A percentile compares a stretch with the other conserved stretches of the same genome.
Conservation (phyloP, 2,329 filamentous ascomycete species). For the Monosporascus sp. region DNA sequence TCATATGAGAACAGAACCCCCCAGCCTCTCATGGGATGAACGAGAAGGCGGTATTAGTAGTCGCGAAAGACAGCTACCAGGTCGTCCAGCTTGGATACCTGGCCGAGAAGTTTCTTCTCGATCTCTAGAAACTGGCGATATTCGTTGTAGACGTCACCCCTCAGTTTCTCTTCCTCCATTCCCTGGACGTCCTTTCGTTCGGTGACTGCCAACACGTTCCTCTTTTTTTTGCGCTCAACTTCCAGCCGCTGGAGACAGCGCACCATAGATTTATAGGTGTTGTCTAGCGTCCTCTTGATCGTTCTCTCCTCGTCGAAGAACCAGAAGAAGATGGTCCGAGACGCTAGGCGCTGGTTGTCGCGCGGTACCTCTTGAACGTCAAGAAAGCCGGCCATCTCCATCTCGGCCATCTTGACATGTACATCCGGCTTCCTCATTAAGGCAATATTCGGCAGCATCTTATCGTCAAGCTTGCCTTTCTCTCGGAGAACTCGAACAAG, state of each 20-base stretch:
- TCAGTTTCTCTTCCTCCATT: conserved; percentile 75
- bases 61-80: conserved; percentile 80
- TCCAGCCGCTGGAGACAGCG: conserved; percentile 75
- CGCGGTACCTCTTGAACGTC: conserved; percentile 93
- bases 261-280: conserved; percentile 85
- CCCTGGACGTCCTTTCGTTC: conserved; percentile 83
- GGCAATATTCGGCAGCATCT: conserved; percentile 72
- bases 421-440: conserved; percentile 83
- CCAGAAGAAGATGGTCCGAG: conserved; percentile 85
- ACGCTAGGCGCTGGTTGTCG: conserved; percentile 75
- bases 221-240: conserved; percentile 67
- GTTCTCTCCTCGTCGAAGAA: conserved; percentile 78
- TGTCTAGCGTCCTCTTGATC: conserved; percentile 65
- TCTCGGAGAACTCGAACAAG: conserved; percentile 80
- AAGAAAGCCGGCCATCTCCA: conserved; percentile 81
- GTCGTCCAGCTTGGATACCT: conserved; percentile 78
- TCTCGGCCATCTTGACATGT: conserved; percentile 74
- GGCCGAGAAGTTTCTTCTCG: conserved; percentile 68
- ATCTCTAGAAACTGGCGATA: conserved; percentile 56
- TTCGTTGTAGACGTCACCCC: conserved; percentile 63
- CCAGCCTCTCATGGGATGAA: not conserved
- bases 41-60: conserved; percentile 42
- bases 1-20: not conserved
- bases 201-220: conserved; percentile 71
- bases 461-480: conserved; percentile 93